phyloP scores from a whole-genome alignment of 768 basidiomycete species.

The Lactifluus pinguis region DNA sequence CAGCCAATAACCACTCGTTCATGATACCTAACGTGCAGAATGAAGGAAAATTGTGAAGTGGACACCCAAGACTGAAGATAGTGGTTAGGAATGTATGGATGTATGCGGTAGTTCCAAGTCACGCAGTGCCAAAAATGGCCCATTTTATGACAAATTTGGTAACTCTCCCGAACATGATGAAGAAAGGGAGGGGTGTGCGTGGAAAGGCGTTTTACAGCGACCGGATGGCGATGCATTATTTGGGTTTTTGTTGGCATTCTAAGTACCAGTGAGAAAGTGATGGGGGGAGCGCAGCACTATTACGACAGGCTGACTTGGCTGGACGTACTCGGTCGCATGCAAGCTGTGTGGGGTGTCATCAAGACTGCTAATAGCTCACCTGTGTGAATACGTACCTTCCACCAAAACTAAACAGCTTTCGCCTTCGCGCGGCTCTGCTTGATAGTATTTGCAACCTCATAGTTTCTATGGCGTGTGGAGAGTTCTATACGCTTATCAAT shows the following conservation, averaged over 20 bases:
- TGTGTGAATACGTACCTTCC: constrained; percentile 36
- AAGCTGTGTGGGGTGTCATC: constrained; percentile 35
- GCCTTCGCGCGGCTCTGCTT: constrained; percentile 64
- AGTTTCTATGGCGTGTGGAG: constrained; percentile 59
- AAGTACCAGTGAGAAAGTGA: constrained; percentile 50
- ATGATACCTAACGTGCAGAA: no score
- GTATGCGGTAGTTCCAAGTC: constrained; percentile 12
- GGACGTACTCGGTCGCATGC: constrained; percentile 69
- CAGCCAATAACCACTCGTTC: no score
- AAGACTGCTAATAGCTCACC: not conserved
- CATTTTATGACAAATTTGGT: constrained; percentile 19
- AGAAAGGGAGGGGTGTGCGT: constrained; percentile 26
- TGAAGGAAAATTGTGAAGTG: no score
- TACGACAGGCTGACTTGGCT: not conserved
- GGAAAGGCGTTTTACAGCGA: constrained; percentile 14
- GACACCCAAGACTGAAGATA: no score
- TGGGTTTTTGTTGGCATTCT: constrained; percentile 53
- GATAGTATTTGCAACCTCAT: constrained; percentile 53
- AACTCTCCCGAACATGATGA: constrained; percentile 26
- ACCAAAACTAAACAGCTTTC: constrained; percentile 77
- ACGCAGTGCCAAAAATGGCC: constrained; percentile 8
- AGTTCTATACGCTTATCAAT: constrained; percentile 75
- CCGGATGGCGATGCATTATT: constrained; percentile 28
- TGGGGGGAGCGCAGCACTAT: constrained; percentile 57
- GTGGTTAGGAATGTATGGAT: not conserved